These are phyloP conservation scores for Ophiostoma sp. DNA, from an alignment of 2,329 filamentous ascomycete species.

Conservation along the genomic window DNA sequence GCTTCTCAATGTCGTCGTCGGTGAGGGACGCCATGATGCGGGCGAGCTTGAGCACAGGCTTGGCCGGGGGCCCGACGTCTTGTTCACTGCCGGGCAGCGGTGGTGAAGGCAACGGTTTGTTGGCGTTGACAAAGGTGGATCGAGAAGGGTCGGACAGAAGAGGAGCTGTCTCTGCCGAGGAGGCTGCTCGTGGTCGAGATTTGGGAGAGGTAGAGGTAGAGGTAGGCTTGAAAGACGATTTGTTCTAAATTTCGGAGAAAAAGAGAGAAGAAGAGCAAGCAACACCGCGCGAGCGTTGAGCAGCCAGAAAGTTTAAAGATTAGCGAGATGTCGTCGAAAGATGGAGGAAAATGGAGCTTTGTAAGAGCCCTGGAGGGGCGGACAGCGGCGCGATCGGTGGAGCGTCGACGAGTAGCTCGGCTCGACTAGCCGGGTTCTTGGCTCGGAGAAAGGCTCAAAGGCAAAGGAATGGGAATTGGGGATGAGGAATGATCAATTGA, in stretches of 20 bases:
- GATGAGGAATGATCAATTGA: not conserved
- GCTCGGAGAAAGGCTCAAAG: not conserved
- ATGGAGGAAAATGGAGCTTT: slow-evolving; percentile 1
- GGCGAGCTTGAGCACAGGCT: slow-evolving; percentile 52
- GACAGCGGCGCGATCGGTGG: not conserved
- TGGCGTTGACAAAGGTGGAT: slow-evolving; percentile 43
- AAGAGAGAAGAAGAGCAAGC: not conserved
- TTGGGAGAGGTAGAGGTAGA: not conserved
- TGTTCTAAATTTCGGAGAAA: not conserved
- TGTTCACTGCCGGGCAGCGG: slow-evolving; percentile 48
- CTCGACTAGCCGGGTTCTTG: not conserved
- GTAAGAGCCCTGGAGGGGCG: slow-evolving; percentile 19
- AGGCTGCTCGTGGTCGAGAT: not conserved
- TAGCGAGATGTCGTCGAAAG: not conserved
- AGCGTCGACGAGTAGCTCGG: not conserved
- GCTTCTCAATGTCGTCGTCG: slow-evolving; percentile 62
- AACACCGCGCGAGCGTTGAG: not conserved
- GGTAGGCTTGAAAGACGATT: not conserved
- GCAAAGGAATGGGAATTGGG: not conserved
- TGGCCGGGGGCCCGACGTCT: slow-evolving; percentile 42
- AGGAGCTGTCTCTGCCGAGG: slow-evolving; percentile 9
- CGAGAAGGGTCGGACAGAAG: slow-evolving; percentile 22
- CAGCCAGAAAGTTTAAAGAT: slow-evolving; percentile 1
- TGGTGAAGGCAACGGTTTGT: slow-evolving; percentile 59
- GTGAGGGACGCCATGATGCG: slow-evolving; percentile 62